Conservation (phyloP, 768 basidiomycete genomes). For the Tylopilus felleus region DNA sequence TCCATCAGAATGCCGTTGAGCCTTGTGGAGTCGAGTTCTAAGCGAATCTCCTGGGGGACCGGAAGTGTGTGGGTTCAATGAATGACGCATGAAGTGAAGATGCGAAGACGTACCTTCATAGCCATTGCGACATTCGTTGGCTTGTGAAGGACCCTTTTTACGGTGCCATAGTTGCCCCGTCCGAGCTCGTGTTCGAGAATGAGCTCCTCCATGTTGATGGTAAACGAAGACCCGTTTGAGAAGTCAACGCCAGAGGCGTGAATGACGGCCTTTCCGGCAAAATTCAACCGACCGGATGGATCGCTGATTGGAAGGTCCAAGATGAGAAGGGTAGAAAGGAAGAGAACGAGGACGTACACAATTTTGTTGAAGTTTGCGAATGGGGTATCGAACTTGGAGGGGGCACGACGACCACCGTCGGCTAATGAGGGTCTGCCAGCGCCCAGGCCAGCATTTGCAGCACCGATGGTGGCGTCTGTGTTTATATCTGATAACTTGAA, state of each 20-base stretch:
- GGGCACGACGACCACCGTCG: slow-evolving; percentile 35
- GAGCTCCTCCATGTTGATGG: slow-evolving; percentile 94
- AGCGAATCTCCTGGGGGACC: slow-evolving; percentile 83
- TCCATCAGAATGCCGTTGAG: slow-evolving; percentile 98
- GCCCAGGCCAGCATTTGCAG: slow-evolving; percentile 66
- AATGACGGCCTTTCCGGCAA: slow-evolving; percentile 88
- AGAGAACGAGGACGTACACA: slow-evolving; percentile 57
- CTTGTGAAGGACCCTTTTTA: slow-evolving; percentile 91
- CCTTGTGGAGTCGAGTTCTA: slow-evolving; percentile 91
- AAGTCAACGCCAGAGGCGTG: slow-evolving; percentile 89
- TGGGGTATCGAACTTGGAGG: slow-evolving; percentile 59
- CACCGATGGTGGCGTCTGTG: slow-evolving; percentile 47
- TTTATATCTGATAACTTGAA: slow-evolving; percentile 66
- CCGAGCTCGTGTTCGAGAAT: slow-evolving; percentile 91
- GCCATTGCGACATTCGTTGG: slow-evolving; percentile 97
- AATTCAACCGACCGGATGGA: slow-evolving; percentile 93
- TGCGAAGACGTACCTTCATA: slow-evolving; percentile 74
- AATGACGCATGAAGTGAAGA: slow-evolving; percentile 11
- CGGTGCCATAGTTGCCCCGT: slow-evolving; percentile 95
- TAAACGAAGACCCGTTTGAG: slow-evolving; percentile 83
- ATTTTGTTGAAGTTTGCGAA: slow-evolving; percentile 94
- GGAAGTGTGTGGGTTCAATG: neutral
- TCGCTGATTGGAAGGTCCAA: slow-evolving; percentile 51
- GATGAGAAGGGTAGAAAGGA: slow-evolving; percentile 5
- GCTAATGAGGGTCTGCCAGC: slow-evolving; percentile 57